Base-by-base conservation (phyloP, 306 rosid genomes). In the Fragaria nilgerrensis region DNA sequence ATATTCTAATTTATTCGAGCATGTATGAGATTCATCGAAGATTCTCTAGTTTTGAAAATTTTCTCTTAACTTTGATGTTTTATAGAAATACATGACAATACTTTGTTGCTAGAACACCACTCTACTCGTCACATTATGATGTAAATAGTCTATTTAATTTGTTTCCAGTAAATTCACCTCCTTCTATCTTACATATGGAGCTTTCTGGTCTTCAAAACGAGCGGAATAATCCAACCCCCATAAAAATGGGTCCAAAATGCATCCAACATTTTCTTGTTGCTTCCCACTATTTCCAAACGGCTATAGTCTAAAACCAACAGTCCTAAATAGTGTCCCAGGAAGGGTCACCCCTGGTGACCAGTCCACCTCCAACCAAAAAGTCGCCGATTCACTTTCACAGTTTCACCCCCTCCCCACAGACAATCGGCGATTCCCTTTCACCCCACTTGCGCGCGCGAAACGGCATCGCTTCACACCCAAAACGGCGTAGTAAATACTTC, bases 351-450 rank as follows among this genome's bases (percentile, higher is more conserved):
- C 2, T 72, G 16, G 41, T 20, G 27, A 74, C 59, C 22, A 59
- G 72, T 63, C 79, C 20, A 16, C 15, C 3, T 47, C 78, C 63
- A 44, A 7, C 29, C 47, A 37, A 72, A 17, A 27, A 29, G 73
- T 49, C 20, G 36, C 70, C 64, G 37, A 37, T 75, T 68, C 23
- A 22, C 72, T 68, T 39, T 68, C 14, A 3, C 5, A 29, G 32
- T 29, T 29, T 29, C 32, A 29, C 32, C 29, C 0, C 37, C 45
- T 7, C 1, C 22, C 2, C 48, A 45, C 39, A 39, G 68, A 74
- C 68, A 75, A 75, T 27, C 70, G 45, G 70, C 70, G 70, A 29
- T 16, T 44, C 70, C 20, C 50, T 39, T 50, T 15, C 7, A 36
- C 20, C 12, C 43, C 43, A 32, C 12, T 32, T 6, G 44, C 2